These are phyloP conservation scores for Globisporangium okanoganense DNA, from an alignment of 352 stramenopile species.

Conservation along the genomic window DNA sequence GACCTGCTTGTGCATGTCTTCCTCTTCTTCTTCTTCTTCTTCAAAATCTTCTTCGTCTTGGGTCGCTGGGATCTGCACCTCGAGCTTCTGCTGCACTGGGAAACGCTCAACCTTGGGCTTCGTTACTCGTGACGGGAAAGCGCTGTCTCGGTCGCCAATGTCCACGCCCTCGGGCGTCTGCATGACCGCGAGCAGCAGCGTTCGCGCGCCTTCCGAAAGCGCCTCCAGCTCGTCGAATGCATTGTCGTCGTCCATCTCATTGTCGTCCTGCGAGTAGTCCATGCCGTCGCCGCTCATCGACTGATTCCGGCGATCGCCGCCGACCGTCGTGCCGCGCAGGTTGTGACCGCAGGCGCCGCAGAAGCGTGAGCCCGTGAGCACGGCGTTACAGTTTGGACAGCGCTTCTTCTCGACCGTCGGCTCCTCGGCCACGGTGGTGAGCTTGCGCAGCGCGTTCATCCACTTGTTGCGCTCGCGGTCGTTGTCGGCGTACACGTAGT, in stretches of 20 bases:
- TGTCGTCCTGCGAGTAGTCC: slow-evolving; percentile 46
- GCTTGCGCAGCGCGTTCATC: slow-evolving; percentile 83
- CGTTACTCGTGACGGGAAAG: slow-evolving; percentile 30
- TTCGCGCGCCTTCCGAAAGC: slow-evolving; percentile 80
- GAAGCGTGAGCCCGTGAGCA: slow-evolving; percentile 85
- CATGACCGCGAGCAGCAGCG: slow-evolving; percentile 83
- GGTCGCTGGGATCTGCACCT: slow-evolving; percentile 9
- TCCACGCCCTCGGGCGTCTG: slow-evolving; percentile 83
- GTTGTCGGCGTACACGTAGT: slow-evolving; percentile 89
- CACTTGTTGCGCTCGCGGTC: slow-evolving; percentile 85
- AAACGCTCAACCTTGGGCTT: slow-evolving; percentile 5
- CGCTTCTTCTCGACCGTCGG: slow-evolving; percentile 78
- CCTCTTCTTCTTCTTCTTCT: background rate
- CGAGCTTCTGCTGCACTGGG: background rate
- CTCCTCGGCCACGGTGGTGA: slow-evolving; percentile 67
- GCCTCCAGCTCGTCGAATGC: slow-evolving; percentile 86
- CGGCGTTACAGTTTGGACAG: slow-evolving; percentile 77
- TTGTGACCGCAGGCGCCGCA: slow-evolving; percentile 88
- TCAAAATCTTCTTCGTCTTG: slow-evolving; percentile 20
- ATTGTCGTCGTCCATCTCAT: slow-evolving; percentile 75
- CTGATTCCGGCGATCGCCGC: slow-evolving; percentile 34
- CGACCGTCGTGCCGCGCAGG: slow-evolving; percentile 66
- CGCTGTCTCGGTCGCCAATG: slow-evolving; percentile 53
- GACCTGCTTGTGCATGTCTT: background rate
- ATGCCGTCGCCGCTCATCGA: slow-evolving; percentile 29